Conservation (phyloP, 495 filamentous ascomycete species). For the Xylaria intraflava region DNA sequence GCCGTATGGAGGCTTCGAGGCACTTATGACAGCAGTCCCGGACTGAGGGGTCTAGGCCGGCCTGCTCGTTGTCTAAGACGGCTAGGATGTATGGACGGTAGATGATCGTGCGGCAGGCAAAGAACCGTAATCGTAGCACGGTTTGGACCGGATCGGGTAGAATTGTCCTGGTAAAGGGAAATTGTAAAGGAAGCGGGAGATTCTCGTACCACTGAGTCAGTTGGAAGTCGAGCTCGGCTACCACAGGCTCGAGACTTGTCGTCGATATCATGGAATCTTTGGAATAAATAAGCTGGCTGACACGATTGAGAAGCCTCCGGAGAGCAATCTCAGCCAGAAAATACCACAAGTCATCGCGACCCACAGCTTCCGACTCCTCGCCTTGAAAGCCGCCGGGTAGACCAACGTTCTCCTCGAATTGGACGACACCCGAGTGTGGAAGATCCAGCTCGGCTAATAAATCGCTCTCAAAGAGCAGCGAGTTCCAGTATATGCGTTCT, state of each 20-base stretch:
- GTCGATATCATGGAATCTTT: slow-evolving; percentile 64
- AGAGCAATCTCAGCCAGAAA: slow-evolving; percentile 77
- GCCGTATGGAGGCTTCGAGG: slow-evolving; percentile 72
- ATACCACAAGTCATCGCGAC: slow-evolving; percentile 76
- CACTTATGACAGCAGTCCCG: slow-evolving; percentile 73
- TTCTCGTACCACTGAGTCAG: slow-evolving; percentile 79
- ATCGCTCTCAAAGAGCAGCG: slow-evolving; percentile 74
- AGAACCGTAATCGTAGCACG: slow-evolving; percentile 70
- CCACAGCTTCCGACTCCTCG: slow-evolving; percentile 55
- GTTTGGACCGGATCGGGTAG: slow-evolving; percentile 70
- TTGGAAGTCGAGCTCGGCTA: slow-evolving; percentile 74
- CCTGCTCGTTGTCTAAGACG: slow-evolving; percentile 70
- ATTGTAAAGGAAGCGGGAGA: slow-evolving; percentile 64
- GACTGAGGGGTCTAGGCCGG: slow-evolving; percentile 59
- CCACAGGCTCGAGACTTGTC: slow-evolving; percentile 64
- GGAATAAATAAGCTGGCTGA: slow-evolving; percentile 74
- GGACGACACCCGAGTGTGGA: slow-evolving; percentile 73
- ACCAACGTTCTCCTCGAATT: slow-evolving; percentile 73
- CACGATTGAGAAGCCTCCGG: slow-evolving; percentile 66
- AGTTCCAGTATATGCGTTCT: slow-evolving; percentile 78
- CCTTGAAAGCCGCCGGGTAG: slow-evolving; percentile 71
- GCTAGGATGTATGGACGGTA: slow-evolving; percentile 77
- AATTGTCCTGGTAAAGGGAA: slow-evolving; percentile 59
- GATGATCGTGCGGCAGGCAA: slow-evolving; percentile 78
- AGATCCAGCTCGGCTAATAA: slow-evolving; percentile 74